Evolutionary conservation across 2,329 filamentous ascomycete genomes (phyloP).

Genomic region (Epichloe hybrida): DNA sequence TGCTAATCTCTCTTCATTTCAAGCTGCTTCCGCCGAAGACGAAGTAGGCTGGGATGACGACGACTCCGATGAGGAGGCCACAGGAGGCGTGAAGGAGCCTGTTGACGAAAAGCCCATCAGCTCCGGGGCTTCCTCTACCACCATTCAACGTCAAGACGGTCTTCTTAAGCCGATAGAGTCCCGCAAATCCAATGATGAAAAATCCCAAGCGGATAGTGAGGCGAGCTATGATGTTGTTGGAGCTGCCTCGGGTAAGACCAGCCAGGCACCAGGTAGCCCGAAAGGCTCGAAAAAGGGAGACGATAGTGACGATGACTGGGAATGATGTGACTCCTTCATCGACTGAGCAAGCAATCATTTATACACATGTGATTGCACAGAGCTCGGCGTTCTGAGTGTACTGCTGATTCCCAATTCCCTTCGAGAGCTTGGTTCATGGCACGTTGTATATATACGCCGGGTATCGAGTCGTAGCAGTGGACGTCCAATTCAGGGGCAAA

Average conservation of each 20-base stretch:
- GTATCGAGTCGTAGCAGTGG: slow-evolving; percentile 11
- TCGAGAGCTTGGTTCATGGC: neutral
- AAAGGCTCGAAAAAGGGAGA: slow-evolving; percentile 41
- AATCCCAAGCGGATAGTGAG: slow-evolving; percentile 84
- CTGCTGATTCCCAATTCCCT: slow-evolving; percentile 8
- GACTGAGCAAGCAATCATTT: neutral
- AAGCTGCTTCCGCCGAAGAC: slow-evolving; percentile 57
- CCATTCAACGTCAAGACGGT: slow-evolving; percentile 39
- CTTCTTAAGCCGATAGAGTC: slow-evolving; percentile 49
- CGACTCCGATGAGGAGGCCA: slow-evolving; percentile 35
- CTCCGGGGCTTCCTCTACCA: slow-evolving; percentile 45
- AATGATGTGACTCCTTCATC: slow-evolving; percentile 3
- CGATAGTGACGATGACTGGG: slow-evolving; percentile 18
- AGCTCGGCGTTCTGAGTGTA: slow-evolving; percentile 20
- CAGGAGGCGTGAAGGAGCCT: slow-evolving; percentile 13
- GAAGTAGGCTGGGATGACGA: slow-evolving; percentile 64
- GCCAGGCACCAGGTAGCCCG: slow-evolving; percentile 59
- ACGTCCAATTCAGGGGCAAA: neutral
- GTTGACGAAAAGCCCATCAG: slow-evolving; percentile 20
- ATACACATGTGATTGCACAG: neutral
- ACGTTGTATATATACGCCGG: slow-evolving; percentile 11
- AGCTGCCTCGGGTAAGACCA: slow-evolving; percentile 60
- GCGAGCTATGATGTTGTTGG: slow-evolving; percentile 91
- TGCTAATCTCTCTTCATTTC: slow-evolving; percentile 6
- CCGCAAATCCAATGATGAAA: slow-evolving; percentile 72